Base-by-base conservation (phyloP, 2,329 filamentous ascomycete genomes). In the Huntiella moniliformis region DNA sequence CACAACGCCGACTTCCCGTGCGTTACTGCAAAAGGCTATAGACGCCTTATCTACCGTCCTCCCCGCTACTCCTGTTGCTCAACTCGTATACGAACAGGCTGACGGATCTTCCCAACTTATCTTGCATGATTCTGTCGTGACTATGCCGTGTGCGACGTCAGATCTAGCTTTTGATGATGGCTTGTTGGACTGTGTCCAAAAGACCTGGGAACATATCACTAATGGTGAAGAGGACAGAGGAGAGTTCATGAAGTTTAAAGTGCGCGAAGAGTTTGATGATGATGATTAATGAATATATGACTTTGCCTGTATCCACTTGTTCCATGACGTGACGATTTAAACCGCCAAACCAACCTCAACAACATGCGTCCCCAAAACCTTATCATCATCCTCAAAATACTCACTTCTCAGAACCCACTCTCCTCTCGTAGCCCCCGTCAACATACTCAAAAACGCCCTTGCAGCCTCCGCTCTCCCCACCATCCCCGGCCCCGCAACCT, bases 211-310 rank as follows among this genome's bases (percentile, higher is more conserved):
- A 50, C 63, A 66, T 42, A 67, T 86, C 3, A 64, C 73, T 52
- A 72, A 69, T 7, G 63, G 59, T 1, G 63, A 63, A 13, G 64
- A 65, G 13, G 63, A 64, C 13, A 58, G 55, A 4, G 53, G 52
- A 7, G 61, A 71, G 38, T 95, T 91, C 55, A 77, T 95, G 72
- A 66, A 71, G 15, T 94, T 94, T 58, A 72, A 79, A 42, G 82
- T 91, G 50, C 71, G 84, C 17, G 78, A 86, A 56, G 70, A 67
- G 11, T 64, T 64, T 22, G 65, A 62, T 49, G 71, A 71, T 31
- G 75, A 82, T 46, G 70, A 74, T 34, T 68, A 64, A 73, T 44
- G 63, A 28, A 28, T 28, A 41, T 18, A 17, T 36, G 38, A 36
- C 34, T 10, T 35, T 38, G 32, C 22, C 44, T 45, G n/a, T 41